A percentile compares a stretch with the other conserved stretches of the same genome.
Evolutionary conservation across 352 stramenopile species (phyloP).

Genomic region (Globisporangium parvum): DNA sequence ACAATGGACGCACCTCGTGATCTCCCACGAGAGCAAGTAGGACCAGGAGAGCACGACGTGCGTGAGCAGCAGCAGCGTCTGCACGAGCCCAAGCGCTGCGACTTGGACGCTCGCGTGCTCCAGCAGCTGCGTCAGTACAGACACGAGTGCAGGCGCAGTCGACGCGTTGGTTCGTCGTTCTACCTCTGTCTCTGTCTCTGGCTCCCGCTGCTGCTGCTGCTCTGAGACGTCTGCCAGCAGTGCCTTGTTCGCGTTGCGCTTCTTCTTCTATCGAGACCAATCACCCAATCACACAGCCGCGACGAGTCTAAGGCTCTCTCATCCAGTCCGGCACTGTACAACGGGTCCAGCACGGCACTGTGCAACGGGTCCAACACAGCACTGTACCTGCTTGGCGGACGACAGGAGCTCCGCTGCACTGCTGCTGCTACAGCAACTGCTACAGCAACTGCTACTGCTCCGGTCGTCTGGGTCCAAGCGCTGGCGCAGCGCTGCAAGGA

Average conservation of each 20-base stretch:
- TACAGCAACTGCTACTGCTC: too few relatives aligned
- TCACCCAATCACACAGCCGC: too few relatives aligned
- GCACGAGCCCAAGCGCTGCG: conserved; percentile 19
- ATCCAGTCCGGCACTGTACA: too few relatives aligned
- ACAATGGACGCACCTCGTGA: conserved; percentile 24
- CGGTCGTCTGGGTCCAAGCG: not conserved
- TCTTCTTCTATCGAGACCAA: too few relatives aligned
- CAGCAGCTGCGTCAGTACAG: conserved; percentile 3
- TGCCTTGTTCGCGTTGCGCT: too few relatives aligned
- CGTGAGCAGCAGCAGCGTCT: conserved; percentile 25
- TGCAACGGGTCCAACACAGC: too few relatives aligned
- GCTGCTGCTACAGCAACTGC: too few relatives aligned
- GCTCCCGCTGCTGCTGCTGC: not conserved
- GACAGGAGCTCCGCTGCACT: not conserved
- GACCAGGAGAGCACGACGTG: conserved; percentile 20
- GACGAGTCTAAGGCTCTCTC: too few relatives aligned
- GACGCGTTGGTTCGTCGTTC: not conserved
- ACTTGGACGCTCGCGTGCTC: conserved; percentile 21
- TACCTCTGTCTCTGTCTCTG: not conserved
- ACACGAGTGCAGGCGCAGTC: not conserved
- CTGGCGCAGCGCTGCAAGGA: conserved; percentile 9
- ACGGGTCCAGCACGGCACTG: too few relatives aligned
- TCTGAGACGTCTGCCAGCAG: too few relatives aligned
- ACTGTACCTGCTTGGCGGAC: too few relatives aligned
- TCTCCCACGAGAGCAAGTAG: conserved; percentile 32